Evolutionary conservation across 257 asterid genomes (phyloP).

Genomic region (Galeopsis tetrahit): DNA sequence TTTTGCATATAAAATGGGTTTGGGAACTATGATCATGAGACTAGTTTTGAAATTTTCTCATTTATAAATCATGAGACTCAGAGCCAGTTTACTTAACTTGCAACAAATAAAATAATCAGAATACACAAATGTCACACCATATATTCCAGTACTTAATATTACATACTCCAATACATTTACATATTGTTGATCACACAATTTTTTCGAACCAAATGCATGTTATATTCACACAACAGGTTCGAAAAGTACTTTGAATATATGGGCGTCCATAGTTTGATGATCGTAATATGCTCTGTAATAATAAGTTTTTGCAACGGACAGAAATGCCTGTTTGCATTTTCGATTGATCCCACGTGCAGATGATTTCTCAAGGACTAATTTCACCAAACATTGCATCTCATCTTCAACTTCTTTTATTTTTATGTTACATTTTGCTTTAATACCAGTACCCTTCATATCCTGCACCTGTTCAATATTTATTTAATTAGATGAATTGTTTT

Average conservation of each 20-base stretch:
- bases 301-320: constrained; percentile 36
- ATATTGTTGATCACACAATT: too few relatives aligned
- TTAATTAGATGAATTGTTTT: neutral
- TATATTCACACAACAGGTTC: constrained; percentile 29
- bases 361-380: constrained; percentile 33
- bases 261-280: constrained; percentile 30
- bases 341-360: constrained; percentile 20
- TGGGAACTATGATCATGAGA: too few relatives aligned
- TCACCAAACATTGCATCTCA: constrained; percentile 38
- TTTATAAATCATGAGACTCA: too few relatives aligned
- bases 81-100: too few relatives aligned
- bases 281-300: constrained; percentile 35
- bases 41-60: too few relatives aligned
- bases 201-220: neutral
- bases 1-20: too few relatives aligned
- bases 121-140: too few relatives aligned
- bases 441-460: neutral
- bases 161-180: too few relatives aligned
- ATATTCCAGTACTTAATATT: too few relatives aligned
- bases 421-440: neutral
- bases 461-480: neutral
- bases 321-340: constrained; percentile 43
- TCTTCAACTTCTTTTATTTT: constrained; percentile 12
- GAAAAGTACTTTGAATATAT: constrained; percentile 41
- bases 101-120: too few relatives aligned